Conservation (phyloP, 768 basidiomycete genomes). For the Pulveroboletus frians region DNA sequence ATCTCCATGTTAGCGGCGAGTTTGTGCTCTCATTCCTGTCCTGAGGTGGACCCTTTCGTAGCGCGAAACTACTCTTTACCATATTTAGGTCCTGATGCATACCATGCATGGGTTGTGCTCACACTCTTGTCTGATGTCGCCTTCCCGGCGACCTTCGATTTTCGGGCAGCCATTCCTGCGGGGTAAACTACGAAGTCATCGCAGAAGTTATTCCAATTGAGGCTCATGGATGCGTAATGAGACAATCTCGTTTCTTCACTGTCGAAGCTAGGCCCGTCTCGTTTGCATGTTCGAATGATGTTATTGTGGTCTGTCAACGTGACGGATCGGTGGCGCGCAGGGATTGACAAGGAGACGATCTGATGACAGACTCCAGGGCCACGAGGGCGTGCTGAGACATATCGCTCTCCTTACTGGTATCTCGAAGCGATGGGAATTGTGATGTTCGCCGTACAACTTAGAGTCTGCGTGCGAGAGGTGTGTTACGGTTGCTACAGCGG, state of each 20-base stretch:
- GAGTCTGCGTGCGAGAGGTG: too few species aligned
- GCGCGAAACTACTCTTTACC: constrained; percentile 18
- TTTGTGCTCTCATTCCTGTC: background rate
- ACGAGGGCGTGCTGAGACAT: constrained; percentile 2
- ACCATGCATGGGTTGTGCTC: constrained; percentile 19
- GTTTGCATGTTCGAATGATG: constrained; percentile 11
- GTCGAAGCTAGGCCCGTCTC: constrained; percentile 13
- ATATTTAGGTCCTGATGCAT: constrained; percentile 25
- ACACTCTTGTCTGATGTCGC: constrained; percentile 14
- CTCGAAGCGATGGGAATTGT: too few species aligned
- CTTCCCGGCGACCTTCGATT: constrained; percentile 1
- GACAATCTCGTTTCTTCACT: background rate
- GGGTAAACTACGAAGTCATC: constrained; percentile 1
- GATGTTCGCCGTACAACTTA: too few species aligned
- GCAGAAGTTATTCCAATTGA: background rate
- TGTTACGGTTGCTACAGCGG: too few species aligned
- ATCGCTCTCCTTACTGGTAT: too few species aligned
- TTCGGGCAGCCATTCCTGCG: constrained; percentile 9
- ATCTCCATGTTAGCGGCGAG: background rate
- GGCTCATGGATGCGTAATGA: background rate
- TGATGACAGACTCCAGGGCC: constrained; percentile 11
- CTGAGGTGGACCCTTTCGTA: constrained; percentile 10
- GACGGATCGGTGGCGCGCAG: background rate
- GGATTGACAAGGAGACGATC: background rate
- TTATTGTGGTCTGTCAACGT: constrained; percentile 13